Evolutionary conservation across 2,329 filamentous ascomycete species (phyloP), one percentile per base, ranked within the genome.

Genomic region (Arthrinium phaeospermum): DNA sequence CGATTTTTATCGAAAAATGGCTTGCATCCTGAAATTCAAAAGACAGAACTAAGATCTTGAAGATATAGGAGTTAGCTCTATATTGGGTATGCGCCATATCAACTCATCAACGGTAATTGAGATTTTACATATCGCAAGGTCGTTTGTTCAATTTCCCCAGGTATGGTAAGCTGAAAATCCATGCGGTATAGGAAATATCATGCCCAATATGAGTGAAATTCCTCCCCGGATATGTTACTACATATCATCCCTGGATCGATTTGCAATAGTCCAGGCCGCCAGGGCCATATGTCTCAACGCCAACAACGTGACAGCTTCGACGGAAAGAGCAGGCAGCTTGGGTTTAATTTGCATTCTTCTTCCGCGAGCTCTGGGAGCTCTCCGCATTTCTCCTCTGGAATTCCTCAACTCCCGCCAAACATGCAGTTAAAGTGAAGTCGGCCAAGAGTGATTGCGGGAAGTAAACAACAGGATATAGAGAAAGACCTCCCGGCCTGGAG

Each of bases 311-410:
- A 69, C 47, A 37, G 16, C 24, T 41, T 41, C 19, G 53, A 34
- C 51, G 27, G 51, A 57, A 57, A 30, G 51, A 57, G 51, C 53
- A 8, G 53, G 57, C 57, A 64, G 57, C 24, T 49, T 47, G 44
- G 44, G 47, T 69, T 16, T 45, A n/a, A 37, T 34, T 69, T 46
- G 45, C 67, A 69, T 69, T 69, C 67, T 49, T 49, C 45, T 49
- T 37, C 57, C 22, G 57, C 57, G 34, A 41, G 57, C 19, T 41
- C 34, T 8, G 19, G n/a, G 34, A 24, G 57, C 57, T 41, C 19
- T 22, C 10, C 10, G 30, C 30, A 34, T 41, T 13, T 69, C 34
- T n/a, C 4, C 27, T 69, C 67, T 69, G 67, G 67, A 69, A 69
- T 69, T 24, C 8, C 34, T 64, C 57, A 37, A 64, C 30, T 64